Evolutionary conservation across 768 basidiomycete species (phyloP).

Genomic region (Rossbeevera mucosa): DNA sequence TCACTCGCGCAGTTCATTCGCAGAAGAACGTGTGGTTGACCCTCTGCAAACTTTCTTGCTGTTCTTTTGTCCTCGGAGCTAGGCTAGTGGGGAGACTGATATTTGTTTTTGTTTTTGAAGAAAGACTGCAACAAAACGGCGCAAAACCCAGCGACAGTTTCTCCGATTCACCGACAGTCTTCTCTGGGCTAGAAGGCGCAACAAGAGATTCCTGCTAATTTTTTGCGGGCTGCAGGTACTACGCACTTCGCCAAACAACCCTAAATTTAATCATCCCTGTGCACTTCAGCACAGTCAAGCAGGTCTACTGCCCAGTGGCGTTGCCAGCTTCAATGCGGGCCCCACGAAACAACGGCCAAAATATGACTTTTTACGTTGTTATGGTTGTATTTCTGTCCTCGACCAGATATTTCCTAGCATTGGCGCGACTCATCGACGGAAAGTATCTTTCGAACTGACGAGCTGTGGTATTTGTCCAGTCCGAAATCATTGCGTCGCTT

Average conservation of each 20-base stretch:
- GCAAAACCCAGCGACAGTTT: constrained; percentile 21
- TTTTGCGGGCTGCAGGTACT: background rate
- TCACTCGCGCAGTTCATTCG: constrained; percentile 17
- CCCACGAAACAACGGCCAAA: background rate
- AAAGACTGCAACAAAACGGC: background rate
- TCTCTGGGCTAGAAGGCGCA: background rate
- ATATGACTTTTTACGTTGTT: background rate
- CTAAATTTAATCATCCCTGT: background rate
- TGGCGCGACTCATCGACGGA: no score
- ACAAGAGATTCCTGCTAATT: background rate
- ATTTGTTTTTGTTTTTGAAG: constrained; percentile 22
- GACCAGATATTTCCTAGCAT: no score
- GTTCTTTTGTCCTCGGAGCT: constrained; percentile 2
- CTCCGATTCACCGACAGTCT: constrained; percentile 16
- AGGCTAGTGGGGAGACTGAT: constrained; percentile 2
- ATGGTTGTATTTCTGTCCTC: background rate
- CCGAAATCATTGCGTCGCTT: background rate
- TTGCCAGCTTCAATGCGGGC: background rate
- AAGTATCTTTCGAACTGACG: background rate
- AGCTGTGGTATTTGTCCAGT: background rate
- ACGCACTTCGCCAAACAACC: background rate
- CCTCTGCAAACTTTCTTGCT: constrained; percentile 1
- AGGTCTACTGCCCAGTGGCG: constrained; percentile 2
- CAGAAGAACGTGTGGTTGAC: constrained; percentile 8
- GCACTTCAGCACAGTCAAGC: background rate